These are phyloP conservation scores for Zymoseptoria crescenta DNA, from an alignment of 2,329 filamentous ascomycete species.

Conservation along the genomic window DNA sequence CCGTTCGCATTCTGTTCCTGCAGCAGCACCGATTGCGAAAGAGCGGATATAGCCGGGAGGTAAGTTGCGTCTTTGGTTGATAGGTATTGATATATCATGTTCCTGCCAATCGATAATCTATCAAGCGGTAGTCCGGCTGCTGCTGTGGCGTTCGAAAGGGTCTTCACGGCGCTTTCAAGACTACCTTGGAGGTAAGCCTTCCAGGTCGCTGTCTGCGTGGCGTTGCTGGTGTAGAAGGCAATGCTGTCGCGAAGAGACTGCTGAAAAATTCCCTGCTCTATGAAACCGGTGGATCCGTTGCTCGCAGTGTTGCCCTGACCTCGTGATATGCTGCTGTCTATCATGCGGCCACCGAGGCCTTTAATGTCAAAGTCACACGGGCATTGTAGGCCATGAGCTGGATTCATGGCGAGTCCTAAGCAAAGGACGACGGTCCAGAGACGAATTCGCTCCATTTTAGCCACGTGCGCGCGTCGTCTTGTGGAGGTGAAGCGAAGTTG, in stretches of 20 bases:
- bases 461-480: too few relatives aligned
- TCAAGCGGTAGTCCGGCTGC: conserved; percentile 25
- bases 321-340: conserved; percentile 27
- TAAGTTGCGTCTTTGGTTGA: conserved; percentile 11
- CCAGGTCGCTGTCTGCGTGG: conserved; percentile 7
- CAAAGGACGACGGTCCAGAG: not conserved
- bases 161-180: conserved; percentile 13
- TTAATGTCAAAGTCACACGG: not conserved
- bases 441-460: not conserved
- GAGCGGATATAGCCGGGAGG: conserved; percentile 9
- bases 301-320: conserved; percentile 24
- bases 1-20: conserved; percentile 26
- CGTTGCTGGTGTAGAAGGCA: conserved; percentile 8
- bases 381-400: not conserved
- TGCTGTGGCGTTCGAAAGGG: conserved; percentile 17
- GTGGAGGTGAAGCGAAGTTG: too few relatives aligned
- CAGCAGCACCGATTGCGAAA: conserved; percentile 22
- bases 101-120: conserved; percentile 26
- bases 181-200: conserved; percentile 14
- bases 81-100: conserved; percentile 17
- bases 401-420: not conserved
- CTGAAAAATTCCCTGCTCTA: conserved; percentile 30
- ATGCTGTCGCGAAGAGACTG: conserved; percentile 25
- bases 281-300: conserved; percentile 14
- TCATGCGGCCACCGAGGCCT: conserved; percentile 20